Evolutionary conservation across 495 filamentous ascomycete genomes (phyloP).

Genomic region (Aspergillus asperescens): DNA sequence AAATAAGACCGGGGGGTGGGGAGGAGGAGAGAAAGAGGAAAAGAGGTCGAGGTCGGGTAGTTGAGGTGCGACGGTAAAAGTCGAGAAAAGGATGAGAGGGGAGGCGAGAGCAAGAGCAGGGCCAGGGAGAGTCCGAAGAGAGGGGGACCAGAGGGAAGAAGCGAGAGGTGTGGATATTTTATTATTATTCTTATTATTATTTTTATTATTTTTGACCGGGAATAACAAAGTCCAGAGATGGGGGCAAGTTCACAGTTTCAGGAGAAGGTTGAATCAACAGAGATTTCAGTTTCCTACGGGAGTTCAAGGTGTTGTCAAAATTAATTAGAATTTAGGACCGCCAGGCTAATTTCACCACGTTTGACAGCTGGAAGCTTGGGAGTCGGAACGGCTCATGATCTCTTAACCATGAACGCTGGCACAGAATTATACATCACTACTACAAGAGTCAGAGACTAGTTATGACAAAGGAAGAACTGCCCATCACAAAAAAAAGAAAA

Average conservation of each 20-base stretch:
- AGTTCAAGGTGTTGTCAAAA: background rate
- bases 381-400: background rate
- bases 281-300: background rate
- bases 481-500: background rate
- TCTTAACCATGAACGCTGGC: too few species aligned
- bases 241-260: background rate
- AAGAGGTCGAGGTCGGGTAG: constrained; percentile 16
- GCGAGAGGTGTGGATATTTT: constrained; percentile 12
- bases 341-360: too few species aligned
- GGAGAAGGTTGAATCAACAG: background rate
- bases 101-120: constrained; percentile 12
- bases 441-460: background rate
- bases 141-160: constrained; percentile 8
- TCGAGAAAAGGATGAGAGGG: constrained; percentile 21
- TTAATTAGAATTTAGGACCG: background rate
- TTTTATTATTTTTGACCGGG: constrained; percentile 23
- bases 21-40: constrained; percentile 14
- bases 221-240: constrained; percentile 17
- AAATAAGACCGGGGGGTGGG: constrained; percentile 15
- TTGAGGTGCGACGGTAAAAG: constrained; percentile 12
- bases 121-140: constrained; percentile 4
- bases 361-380: background rate
- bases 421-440: background rate
- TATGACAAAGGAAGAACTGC: background rate
- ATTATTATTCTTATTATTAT: background rate